Evolutionary conservation across 2,329 filamentous ascomycete genomes (phyloP), one percentile per base, ranked within the genome.

Genomic region (Fusarium udum): DNA sequence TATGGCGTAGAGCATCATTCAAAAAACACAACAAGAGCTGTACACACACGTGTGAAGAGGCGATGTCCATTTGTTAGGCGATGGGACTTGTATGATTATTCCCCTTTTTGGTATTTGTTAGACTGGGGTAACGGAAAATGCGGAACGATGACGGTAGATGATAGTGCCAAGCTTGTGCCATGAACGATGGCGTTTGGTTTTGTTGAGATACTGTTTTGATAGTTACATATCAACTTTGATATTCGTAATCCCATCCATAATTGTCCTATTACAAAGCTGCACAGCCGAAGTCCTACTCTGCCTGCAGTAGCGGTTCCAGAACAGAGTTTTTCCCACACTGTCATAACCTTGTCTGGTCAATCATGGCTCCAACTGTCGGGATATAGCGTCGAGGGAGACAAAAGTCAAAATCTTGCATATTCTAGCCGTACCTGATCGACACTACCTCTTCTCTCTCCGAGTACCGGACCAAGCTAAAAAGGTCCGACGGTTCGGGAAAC

Each of bases 1-100:
- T 52, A 69, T 80, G 49, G 75, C 74, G n/a, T 80, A 71, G 65
- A n/a, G 14, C 45, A 39, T 37, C 26, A 32, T 55, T 28, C 24
- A 36, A 32, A n/a, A 58, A 45, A 46, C 39, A 18, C 20, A 24
- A 20, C 28, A 22, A 34, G 37, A 36, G 13, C 42, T 37, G 24
- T 34, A 24, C 22, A 32, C 20, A 57, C 9, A 20, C 37, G 15
- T 31, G 52, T 31, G 16, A 32, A 43, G 22, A 45, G 36, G 26
- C 36, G 36, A 43, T 20, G 42, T 24, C 15, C 43, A 28, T 48
- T 48, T 52, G 36, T 48, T 34, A 20, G 39, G 31, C 43, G 18
- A 48, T 43, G 37, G 51, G 40, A 37, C n/a, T n/a, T 73, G 56
- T 73, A 73, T 39, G 49, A 74, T 46, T 74, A 73, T 46, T 55